phyloP scores from a whole-genome alignment of 192 early-diverging fungal genomes.

The Neocallimastix lanati region DNA sequence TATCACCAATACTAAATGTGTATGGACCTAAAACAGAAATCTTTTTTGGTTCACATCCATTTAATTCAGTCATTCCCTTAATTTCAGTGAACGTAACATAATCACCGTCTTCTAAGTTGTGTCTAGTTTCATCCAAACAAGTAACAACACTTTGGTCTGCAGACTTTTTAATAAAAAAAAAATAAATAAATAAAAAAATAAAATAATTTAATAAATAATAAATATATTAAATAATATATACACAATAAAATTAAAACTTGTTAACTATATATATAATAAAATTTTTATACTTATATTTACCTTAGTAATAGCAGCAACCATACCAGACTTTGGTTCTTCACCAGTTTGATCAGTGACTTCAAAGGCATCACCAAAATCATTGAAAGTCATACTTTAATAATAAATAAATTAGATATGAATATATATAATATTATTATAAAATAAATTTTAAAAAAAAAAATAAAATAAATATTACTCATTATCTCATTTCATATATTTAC shows the following conservation, averaged over 20 bases:
- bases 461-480: too few relatives aligned
- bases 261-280: too few relatives aligned
- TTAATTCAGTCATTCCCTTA: constrained; percentile 79
- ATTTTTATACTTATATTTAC: too few relatives aligned
- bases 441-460: too few relatives aligned
- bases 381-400: constrained; percentile 71
- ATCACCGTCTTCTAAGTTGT: constrained; percentile 96
- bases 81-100: constrained; percentile 85
- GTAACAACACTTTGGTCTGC: constrained; percentile 78
- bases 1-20: constrained; percentile 93
- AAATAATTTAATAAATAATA: too few relatives aligned
- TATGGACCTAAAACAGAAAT: constrained; percentile 86
- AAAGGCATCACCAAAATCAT: constrained; percentile 89
- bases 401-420: too few relatives aligned
- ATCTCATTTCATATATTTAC: constrained; percentile 16
- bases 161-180: constrained; percentile 9
- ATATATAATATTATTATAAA: too few relatives aligned
- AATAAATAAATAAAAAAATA: too few relatives aligned
- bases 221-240: too few relatives aligned
- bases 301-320: constrained; percentile 61
- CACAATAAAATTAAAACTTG: too few relatives aligned
- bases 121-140: constrained; percentile 87
- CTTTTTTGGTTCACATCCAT: constrained; percentile 55
- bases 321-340: constrained; percentile 78
- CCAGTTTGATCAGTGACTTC: constrained; percentile 73